Conservation (phyloP, 805 yeast species). For the Saccharomycopsis amapae region DNA sequence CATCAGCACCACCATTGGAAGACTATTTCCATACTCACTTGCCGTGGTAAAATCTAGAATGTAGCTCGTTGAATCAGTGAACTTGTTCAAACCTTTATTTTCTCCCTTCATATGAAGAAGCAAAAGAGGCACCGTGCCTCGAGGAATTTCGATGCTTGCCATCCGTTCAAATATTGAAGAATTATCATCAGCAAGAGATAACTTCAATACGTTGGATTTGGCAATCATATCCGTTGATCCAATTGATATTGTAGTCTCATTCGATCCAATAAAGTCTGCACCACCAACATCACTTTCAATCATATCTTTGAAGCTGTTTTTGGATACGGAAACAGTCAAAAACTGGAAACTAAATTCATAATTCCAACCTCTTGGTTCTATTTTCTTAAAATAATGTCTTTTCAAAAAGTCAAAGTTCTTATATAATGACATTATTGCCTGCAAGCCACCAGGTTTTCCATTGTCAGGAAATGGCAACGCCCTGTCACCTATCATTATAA, state of each 20-base stretch:
- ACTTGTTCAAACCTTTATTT: slow-evolving; percentile 1
- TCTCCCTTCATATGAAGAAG: slow-evolving; percentile 9
- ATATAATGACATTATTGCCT: not conserved
- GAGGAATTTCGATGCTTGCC: not conserved
- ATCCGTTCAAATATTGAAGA: not conserved
- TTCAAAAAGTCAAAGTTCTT: slow-evolving; percentile 1
- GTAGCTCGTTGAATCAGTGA: slow-evolving; percentile 3
- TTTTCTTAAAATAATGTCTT: not conserved
- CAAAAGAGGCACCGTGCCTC: slow-evolving; percentile 3
- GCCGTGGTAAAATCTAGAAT: slow-evolving; percentile 6
- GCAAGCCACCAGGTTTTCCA: too few species aligned
- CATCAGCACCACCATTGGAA: not conserved
- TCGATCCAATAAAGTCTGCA: not conserved
- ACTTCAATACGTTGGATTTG: not conserved
- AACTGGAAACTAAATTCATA: slow-evolving; percentile 11
- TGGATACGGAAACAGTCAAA: slow-evolving; percentile 1
- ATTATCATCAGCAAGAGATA: not conserved
- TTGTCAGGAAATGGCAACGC: too few species aligned
- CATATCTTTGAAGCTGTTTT: slow-evolving; percentile 6
- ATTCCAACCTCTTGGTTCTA: slow-evolving; percentile 14
- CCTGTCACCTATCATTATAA: slow-evolving; percentile 6
- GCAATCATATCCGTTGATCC: slow-evolving; percentile 10
- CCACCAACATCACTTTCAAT: not conserved
- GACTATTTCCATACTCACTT: too few species aligned
- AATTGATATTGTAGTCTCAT: slow-evolving; percentile 3